A percentile compares a stretch with the other conserved stretches of the same genome.
Evolutionary conservation across 2,329 filamentous ascomycete genomes (phyloP).

Genomic region (Periglandula ipomoeae): DNA sequence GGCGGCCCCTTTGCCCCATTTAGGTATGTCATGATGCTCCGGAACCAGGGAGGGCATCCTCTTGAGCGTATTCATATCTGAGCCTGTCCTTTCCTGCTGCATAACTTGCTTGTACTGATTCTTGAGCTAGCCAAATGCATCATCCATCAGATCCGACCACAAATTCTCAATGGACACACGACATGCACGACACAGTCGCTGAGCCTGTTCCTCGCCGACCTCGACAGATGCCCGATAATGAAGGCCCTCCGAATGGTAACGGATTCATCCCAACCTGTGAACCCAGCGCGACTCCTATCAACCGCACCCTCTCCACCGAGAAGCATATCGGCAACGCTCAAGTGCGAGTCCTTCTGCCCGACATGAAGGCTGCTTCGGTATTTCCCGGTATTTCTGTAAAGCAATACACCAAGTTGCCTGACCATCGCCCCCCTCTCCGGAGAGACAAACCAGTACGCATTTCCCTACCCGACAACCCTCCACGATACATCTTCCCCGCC

Average conservation of each 20-base stretch:
- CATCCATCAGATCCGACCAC: constrained; percentile 51
- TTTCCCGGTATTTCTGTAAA: constrained; percentile 74
- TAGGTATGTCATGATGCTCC: constrained; percentile 42
- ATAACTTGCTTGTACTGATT: constrained; percentile 19
- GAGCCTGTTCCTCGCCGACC: constrained; percentile 34
- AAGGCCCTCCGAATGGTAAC: constrained; percentile 45
- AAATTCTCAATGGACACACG: constrained; percentile 79
- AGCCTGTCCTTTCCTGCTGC: neutral
- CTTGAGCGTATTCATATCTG: neutral
- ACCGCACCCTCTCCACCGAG: constrained; percentile 73
- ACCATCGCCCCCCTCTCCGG: constrained; percentile 86
- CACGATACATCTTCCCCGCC: constrained; percentile 86
- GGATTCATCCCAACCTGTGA: constrained; percentile 47
- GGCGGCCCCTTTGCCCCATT: constrained; percentile 50
- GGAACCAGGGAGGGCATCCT: neutral
- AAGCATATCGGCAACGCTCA: constrained; percentile 77
- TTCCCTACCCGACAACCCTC: constrained; percentile 69
- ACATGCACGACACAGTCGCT: constrained; percentile 73
- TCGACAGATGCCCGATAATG: constrained; percentile 33
- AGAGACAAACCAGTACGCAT: constrained; percentile 95
- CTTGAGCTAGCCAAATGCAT: constrained; percentile 26
- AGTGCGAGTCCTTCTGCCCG: constrained; percentile 70
- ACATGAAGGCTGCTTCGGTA: constrained; percentile 60
- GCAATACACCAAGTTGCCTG: constrained; percentile 87
- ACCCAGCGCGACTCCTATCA: constrained; percentile 56